A percentile compares a stretch with the other conserved stretches of the same genome.
These are phyloP conservation scores for Cladophialophora yegresii DNA, from an alignment of 2,329 filamentous ascomycete species.

Conservation along the genomic window DNA sequence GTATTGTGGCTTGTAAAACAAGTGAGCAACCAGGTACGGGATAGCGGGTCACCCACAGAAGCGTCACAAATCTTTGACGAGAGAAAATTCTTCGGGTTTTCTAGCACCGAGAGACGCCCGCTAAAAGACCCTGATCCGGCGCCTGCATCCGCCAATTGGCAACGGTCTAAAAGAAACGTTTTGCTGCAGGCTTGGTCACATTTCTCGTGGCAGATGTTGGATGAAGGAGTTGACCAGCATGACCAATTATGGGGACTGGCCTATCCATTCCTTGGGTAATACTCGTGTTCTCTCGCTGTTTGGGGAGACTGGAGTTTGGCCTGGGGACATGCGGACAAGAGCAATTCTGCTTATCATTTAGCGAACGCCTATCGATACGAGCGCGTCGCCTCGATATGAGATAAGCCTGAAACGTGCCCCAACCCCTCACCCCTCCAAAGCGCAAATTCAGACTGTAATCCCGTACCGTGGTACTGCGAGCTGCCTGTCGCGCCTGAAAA, in stretches of 20 bases:
- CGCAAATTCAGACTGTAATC: not conserved
- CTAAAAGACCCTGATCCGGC: not conserved
- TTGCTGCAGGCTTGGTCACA: not conserved
- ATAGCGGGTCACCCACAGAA: not conserved
- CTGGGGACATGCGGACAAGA: not conserved
- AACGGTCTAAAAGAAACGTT: constrained; percentile 14
- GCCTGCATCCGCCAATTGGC: constrained; percentile 8
- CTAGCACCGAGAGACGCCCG: not conserved
- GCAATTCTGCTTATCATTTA: constrained; percentile 12
- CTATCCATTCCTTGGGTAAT: not conserved
- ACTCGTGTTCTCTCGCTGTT: not conserved
- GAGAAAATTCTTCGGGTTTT: not conserved
- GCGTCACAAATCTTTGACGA: not conserved
- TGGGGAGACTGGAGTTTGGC: not conserved
- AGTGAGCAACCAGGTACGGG: not conserved
- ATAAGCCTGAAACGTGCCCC: constrained; percentile 1
- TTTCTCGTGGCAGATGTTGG: not conserved
- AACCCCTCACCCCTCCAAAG: not conserved
- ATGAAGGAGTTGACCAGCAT: not conserved
- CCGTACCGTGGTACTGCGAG: too few relatives aligned
- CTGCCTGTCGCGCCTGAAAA: not conserved
- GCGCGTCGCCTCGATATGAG: not conserved
- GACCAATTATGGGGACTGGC: not conserved
- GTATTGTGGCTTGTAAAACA: not conserved
- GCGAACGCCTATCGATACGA: constrained; percentile 13